Evolutionary conservation across 305 asterid species (phyloP), one percentile per base, ranked within the genome.

Genomic region (Plantago coronopus): DNA sequence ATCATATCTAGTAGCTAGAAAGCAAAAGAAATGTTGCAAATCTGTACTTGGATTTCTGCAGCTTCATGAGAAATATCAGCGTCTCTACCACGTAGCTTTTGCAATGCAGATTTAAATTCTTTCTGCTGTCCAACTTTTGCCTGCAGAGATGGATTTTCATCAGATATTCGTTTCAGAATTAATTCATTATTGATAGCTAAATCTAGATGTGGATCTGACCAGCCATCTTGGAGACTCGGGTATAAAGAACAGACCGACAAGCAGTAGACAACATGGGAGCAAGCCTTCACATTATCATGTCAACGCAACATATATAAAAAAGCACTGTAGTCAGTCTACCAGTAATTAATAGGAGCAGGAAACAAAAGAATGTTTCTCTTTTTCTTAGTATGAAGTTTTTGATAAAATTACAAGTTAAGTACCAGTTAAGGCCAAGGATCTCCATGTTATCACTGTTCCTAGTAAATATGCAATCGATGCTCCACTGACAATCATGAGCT

Each of bases 151-250:
- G 13, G 19, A 3, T 25, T 27, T 16, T 38, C 3, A 43, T 47
- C 13, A 31, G 38, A 31, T 5, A 31, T 31, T 16, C 42, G 8
- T 45, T 43, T 13, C 7, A 4, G 42, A 13, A 44, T 21, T 12
- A 51, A 9, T 29, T 9, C 40, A 5, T 18, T 44, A 37, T 11
- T 23, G 16, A 31, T 13, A 42, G 16, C 8, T 11, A 20, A 31
- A 31, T 3, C 7, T 31, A 31, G 40, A 3, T 14, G 15, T 20
- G 22, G 16, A 14, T 63, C 79, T 80, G 83, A 89, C 97, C 72
- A 93, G 91, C 97, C 99, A 89, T 74, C 99, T 82, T 0, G 96
- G 99, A 4, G 99, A 93, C 65, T 93, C 97, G 3, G 99, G 99
- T 62, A 93, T 85, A 70, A 87, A 54, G 63, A 74, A 60, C 38